phyloP scores from a whole-genome alignment of 257 asterid genomes.

The Capsicum rhomboideum region DNA sequence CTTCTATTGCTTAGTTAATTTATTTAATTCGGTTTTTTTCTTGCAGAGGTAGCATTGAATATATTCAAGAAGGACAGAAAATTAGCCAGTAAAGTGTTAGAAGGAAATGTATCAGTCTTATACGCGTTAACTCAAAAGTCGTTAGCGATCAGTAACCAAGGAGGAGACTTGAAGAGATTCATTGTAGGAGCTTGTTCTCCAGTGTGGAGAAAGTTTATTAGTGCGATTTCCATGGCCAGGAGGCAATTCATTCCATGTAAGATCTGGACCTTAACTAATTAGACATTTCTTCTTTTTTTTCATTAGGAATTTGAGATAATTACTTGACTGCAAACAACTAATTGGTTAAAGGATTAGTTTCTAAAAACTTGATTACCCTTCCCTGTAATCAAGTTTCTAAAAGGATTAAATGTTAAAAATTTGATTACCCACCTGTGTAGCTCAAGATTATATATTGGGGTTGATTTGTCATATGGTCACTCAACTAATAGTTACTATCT shows the following conservation, averaged over 20 bases:
- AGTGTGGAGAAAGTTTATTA: not conserved
- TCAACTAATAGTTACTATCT: too few species aligned
- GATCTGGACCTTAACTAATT: not conserved
- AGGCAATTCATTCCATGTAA: not conserved
- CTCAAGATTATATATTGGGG: too few species aligned
- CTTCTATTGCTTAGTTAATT: not conserved
- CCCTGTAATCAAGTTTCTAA: too few species aligned
- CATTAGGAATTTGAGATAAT: too few species aligned
- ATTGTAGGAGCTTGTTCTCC: not conserved
- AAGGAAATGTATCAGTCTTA: not conserved
- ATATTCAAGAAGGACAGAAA: not conserved
- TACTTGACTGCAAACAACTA: too few species aligned
- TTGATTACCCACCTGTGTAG: too few species aligned
- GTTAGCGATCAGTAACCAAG: not conserved
- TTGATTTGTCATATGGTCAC: too few species aligned
- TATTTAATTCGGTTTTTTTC: not conserved
- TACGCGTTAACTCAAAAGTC: not conserved
- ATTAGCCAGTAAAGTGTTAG: not conserved
- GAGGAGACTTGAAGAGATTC: not conserved
- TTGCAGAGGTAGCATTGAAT: not conserved
- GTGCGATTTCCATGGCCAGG: not conserved
- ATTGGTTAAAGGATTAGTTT: too few species aligned
- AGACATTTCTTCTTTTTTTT: too few species aligned
- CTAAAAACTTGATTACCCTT: too few species aligned
- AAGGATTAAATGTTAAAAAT: too few species aligned